These are phyloP conservation scores for Thelephora ganbajun DNA, from an alignment of 768 basidiomycete species.

Conservation along the genomic window DNA sequence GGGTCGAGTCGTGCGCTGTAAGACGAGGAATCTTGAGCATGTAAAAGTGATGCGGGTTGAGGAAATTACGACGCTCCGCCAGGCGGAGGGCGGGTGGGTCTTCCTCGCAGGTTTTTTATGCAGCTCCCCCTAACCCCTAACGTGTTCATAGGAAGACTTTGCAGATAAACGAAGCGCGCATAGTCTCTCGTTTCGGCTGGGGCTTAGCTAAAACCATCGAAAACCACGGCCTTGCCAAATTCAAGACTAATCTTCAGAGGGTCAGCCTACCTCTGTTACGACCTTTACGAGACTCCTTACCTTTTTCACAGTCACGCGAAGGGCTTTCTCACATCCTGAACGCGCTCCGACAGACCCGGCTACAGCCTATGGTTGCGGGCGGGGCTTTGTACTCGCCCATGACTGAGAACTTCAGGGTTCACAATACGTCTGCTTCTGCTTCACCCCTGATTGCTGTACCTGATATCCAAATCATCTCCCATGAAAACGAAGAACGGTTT, in stretches of 20 bases:
- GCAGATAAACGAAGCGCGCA: slow-evolving; percentile 76
- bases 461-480: neutral
- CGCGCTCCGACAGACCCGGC: slow-evolving; percentile 67
- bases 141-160: slow-evolving; percentile 45
- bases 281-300: slow-evolving; percentile 4
- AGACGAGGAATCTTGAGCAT: slow-evolving; percentile 85
- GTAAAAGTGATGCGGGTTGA: slow-evolving; percentile 90
- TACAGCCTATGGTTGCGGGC: slow-evolving; percentile 24
- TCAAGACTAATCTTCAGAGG: slow-evolving; percentile 79
- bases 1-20: slow-evolving; percentile 61
- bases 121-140: neutral
- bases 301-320: slow-evolving; percentile 54
- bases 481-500: too few relatives aligned
- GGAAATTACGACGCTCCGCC: slow-evolving; percentile 63
- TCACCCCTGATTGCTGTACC: neutral
- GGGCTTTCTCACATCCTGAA: slow-evolving; percentile 75
- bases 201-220: slow-evolving; percentile 81
- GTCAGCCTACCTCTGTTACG: slow-evolving; percentile 25
- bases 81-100: slow-evolving; percentile 55
- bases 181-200: slow-evolving; percentile 86
- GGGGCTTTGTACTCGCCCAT: slow-evolving; percentile 3
- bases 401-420: too few relatives aligned
- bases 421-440: too few relatives aligned
- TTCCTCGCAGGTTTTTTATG: neutral
- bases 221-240: slow-evolving; percentile 67